phyloP scores from a whole-genome alignment of 106 monocot species.

The Acanthochlamys bracteata region DNA sequence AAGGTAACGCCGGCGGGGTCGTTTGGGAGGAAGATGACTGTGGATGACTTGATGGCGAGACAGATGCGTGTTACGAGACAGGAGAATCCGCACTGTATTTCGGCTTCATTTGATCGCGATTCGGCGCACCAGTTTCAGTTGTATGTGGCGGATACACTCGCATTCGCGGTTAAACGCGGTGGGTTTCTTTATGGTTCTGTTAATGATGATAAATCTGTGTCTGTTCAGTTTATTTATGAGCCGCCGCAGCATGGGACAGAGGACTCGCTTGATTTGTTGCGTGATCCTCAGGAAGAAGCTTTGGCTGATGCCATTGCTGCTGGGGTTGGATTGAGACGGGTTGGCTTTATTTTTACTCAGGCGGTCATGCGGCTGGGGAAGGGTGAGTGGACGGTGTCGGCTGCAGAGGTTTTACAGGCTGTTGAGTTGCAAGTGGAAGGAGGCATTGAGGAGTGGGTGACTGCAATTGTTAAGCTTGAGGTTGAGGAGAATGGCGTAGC shows the following conservation, averaged over 20 bases:
- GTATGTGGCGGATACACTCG: constrained; percentile 64
- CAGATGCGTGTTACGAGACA: constrained; percentile 86
- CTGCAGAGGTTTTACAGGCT: constrained; percentile 73
- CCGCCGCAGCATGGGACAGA: constrained; percentile 88
- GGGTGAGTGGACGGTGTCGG: constrained; percentile 79
- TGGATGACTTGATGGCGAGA: constrained; percentile 89
- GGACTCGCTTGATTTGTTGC: constrained; percentile 39
- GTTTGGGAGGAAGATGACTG: constrained; percentile 84
- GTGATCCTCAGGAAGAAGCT: constrained; percentile 67
- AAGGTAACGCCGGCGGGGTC: constrained; percentile 48
- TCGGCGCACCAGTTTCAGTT: constrained; percentile 80
- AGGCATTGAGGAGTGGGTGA: constrained; percentile 83
- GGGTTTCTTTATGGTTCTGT: constrained; percentile 85
- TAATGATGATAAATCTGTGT: constrained; percentile 24
- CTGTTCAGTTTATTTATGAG: constrained; percentile 90
- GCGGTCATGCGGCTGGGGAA: constrained; percentile 57
- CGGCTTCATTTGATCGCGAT: constrained; percentile 75
- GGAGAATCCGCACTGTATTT: constrained; percentile 60
- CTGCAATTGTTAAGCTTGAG: constrained; percentile 77
- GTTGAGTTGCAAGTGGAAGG: constrained; percentile 74
- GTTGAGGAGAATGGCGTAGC: constrained; percentile 73
- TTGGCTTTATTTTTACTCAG: constrained; percentile 87
- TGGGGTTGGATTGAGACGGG: constrained; percentile 75
- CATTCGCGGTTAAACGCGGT: constrained; percentile 81
- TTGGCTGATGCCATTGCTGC: constrained; percentile 75